Conservation (phyloP, 345 rosid genomes). For the Linum lewisii region DNA sequence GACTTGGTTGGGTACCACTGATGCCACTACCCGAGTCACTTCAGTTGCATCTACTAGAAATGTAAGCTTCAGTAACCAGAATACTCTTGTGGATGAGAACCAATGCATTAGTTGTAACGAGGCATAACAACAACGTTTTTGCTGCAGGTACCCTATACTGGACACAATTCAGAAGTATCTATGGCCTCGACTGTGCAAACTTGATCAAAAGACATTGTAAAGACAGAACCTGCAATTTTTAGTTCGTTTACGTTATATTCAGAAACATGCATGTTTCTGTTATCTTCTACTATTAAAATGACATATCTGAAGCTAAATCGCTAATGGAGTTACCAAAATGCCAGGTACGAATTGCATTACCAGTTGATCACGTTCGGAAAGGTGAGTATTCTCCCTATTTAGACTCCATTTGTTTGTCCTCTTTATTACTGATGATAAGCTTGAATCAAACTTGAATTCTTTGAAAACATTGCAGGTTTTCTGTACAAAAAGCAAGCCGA, state of each 20-base stretch:
- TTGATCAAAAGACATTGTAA: constrained; percentile 84
- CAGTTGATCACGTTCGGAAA: constrained; percentile 96
- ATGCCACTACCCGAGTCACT: constrained; percentile 90
- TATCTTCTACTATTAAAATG: too few species aligned
- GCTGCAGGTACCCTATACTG: constrained; percentile 68
- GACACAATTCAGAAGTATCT: constrained; percentile 86
- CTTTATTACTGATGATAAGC: constrained; percentile 2
- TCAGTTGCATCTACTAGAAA: constrained; percentile 81
- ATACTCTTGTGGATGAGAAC: too few species aligned
- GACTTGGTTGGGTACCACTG: constrained; percentile 96
- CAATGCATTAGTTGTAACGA: neutral
- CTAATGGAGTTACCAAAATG: neutral
- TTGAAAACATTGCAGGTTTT: constrained; percentile 59
- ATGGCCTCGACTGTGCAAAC: constrained; percentile 96
- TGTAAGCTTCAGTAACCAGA: constrained; percentile 41
- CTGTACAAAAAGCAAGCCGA: constrained; percentile 87
- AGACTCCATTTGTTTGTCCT: neutral
- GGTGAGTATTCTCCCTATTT: constrained; percentile 33
- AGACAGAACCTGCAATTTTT: constrained; percentile 13
- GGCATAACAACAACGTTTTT: constrained; percentile 10
- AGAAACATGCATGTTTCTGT: too few species aligned
- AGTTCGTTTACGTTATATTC: neutral
- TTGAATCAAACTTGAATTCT: constrained; percentile 3
- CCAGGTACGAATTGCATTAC: constrained; percentile 91
- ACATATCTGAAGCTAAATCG: neutral